Conservation (phyloP, 2,329 filamentous ascomycete genomes). For the Hortaea sp. region DNA sequence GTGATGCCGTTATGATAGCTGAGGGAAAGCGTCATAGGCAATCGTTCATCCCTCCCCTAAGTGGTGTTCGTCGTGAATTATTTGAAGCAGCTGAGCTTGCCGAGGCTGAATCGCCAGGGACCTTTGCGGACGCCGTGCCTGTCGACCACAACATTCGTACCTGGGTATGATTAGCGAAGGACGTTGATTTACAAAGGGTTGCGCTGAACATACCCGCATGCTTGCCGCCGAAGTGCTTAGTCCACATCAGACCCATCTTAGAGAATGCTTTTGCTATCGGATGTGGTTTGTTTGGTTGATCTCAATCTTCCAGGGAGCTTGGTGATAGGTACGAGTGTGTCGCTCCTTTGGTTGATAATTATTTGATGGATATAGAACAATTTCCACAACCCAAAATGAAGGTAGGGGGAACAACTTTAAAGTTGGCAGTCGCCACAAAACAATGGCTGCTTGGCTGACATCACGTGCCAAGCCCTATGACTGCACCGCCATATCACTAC, state of each 20-base stretch:
- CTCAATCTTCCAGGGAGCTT: not conserved
- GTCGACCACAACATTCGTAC: constrained; percentile 41
- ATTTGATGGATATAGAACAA: not conserved
- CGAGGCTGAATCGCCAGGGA: constrained; percentile 40
- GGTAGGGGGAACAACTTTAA: not conserved
- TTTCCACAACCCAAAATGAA: not conserved
- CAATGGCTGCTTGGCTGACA: not conserved
- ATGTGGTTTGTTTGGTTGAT: not conserved
- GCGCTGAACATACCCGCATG: not conserved
- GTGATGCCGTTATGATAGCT: no score
- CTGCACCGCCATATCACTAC: not conserved
- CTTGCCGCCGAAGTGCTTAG: constrained; percentile 1
- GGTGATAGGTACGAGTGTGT: not conserved
- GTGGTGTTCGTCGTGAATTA: constrained; percentile 21
- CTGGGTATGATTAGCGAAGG: constrained; percentile 17
- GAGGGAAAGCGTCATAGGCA: no score
- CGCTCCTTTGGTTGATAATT: not conserved
- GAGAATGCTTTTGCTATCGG: not conserved
- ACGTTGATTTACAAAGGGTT: not conserved
- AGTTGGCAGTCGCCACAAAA: not conserved
- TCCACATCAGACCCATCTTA: constrained; percentile 1
- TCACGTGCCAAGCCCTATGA: not conserved
- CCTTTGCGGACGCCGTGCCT: constrained; percentile 41
- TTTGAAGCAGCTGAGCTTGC: constrained; percentile 44
- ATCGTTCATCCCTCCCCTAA: no score